Evolutionary conservation across 2,329 filamentous ascomycete genomes (phyloP), one percentile per base, ranked within the genome.

Genomic region (Davidsoniella neocaledoniae): DNA sequence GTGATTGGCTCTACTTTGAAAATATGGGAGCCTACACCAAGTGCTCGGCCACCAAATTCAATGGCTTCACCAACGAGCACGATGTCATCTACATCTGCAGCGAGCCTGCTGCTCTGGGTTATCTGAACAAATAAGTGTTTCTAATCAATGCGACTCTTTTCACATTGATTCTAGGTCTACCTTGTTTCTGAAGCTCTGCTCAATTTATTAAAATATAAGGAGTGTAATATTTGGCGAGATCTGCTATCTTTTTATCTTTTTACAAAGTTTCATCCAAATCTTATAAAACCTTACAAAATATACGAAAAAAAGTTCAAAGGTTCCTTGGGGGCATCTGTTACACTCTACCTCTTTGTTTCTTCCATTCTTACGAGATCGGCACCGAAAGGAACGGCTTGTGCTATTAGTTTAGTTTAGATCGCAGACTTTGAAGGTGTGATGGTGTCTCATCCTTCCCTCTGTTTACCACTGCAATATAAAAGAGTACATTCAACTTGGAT

Each of bases 11-110:
- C 49, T 98, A 94, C 70, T 98, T 98, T 66, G 86, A 95, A 68
- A 79, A 94, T 54, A 98, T 98, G 91, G 91, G 91, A 50, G 90
- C 91, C 21, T 98, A 98, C 67, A 96, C 91, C 58, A 94, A 88
- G 73, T 96, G 90, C 73, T 95, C 87, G 53, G 90, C 91, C 55
- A 98, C 91, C 51, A 81, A 83, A 61, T 98, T 98, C 80, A 98
- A 98, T 58, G 91, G 91, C 55, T 98, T 96, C 68, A 84, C 81
- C 49, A 86, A 96, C 66, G 74, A 79, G 58, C 91, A 98, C 64
- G 84, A 94, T 59, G 83, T 93, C 55, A 80, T 96, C 56, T 96
- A 96, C 62, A 83, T 96, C 58, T 94, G 83, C 64, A 95, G 87
- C 66, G 91, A 98, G 76, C 76, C 83, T 17, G 90, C 86, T 43